A percentile compares a stretch with the other conserved stretches of the same genome.
Conservation (phyloP, 2,329 filamentous ascomycete genomes). For the Colletotrichum spinosum region DNA sequence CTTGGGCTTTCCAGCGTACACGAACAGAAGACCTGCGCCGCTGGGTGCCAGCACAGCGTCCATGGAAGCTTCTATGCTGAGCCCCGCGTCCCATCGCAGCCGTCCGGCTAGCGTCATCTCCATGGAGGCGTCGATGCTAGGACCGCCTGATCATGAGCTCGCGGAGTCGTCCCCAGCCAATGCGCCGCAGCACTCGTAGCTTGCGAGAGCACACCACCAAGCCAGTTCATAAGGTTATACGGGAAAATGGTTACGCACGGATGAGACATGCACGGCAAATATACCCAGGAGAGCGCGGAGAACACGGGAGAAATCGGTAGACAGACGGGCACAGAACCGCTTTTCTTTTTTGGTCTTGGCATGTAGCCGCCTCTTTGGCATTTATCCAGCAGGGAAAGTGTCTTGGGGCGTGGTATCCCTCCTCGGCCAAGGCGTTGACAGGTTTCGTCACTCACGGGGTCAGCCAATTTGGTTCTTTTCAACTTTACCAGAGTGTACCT, state of each 20-base stretch:
- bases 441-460: conserved; percentile 3
- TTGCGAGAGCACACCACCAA: background rate
- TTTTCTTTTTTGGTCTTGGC: conserved; percentile 15
- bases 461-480: background rate
- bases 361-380: conserved; percentile 17
- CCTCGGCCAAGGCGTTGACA: conserved; percentile 23
- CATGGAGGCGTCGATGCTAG: conserved; percentile 36
- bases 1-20: conserved; percentile 31
- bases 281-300: conserved; percentile 36
- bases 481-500: no score
- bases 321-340: conserved; percentile 20
- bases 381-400: conserved; percentile 11
- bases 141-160: conserved; percentile 16
- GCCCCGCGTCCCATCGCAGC: conserved; percentile 27
- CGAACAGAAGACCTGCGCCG: conserved; percentile 27
- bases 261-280: conserved; percentile 36
- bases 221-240: background rate
- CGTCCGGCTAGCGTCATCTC: conserved; percentile 32
- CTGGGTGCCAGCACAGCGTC: conserved; percentile 37
- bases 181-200: conserved; percentile 24
- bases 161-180: conserved; percentile 21
- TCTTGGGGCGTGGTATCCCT: conserved; percentile 3
- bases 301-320: conserved; percentile 23
- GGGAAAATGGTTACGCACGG: conserved; percentile 23
- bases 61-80: conserved; percentile 36